phyloP scores from a whole-genome alignment of 768 basidiomycete species.

The Russula olivacea region DNA sequence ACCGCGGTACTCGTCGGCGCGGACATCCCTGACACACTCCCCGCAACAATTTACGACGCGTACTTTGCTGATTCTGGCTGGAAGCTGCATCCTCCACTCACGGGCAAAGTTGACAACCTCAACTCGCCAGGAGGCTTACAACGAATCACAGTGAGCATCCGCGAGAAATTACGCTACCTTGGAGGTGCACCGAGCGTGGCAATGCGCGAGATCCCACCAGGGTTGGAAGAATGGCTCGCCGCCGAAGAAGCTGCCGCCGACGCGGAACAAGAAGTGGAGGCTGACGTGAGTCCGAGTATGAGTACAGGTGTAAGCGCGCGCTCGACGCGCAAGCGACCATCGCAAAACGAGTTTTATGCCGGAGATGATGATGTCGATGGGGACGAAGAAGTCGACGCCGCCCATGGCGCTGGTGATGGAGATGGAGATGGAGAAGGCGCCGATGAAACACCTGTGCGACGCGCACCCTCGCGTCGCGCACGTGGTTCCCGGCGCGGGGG shows the following conservation, averaged over 20 bases:
- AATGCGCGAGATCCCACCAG: conserved; percentile 95
- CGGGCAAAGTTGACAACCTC: conserved; percentile 87
- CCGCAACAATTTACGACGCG: conserved; percentile 81
- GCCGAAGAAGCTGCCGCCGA: conserved; percentile 59
- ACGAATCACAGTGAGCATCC: conserved; percentile 77
- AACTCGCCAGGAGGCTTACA: conserved; percentile 81
- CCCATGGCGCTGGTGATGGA: conserved; percentile 46
- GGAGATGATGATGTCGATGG: conserved; percentile 48
- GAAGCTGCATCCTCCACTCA: conserved; percentile 89
- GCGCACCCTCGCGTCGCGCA: conserved; percentile 30
- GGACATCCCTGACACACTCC: conserved; percentile 79
- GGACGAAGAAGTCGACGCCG: conserved; percentile 39
- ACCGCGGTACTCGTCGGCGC: conserved; percentile 87
- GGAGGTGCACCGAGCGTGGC: conserved; percentile 95
- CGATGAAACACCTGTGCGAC: conserved; percentile 28
- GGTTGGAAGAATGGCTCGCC: conserved; percentile 67
- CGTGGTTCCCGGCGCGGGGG: conserved; percentile 26
- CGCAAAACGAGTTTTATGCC: conserved; percentile 68
- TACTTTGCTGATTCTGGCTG: conserved; percentile 91
- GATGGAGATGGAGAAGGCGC: conserved; percentile 40
- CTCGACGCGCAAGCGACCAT: conserved; percentile 39
- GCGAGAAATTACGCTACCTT: conserved; percentile 84
- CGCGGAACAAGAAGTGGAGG: conserved; percentile 70
- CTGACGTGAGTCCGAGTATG: conserved; percentile 50
- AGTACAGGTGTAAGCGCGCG: conserved; percentile 46